A percentile compares a stretch with the other conserved stretches of the same genome.
Conservation (phyloP, 192 early-diverging fungal species). For the Allomyces javanicus region DNA sequence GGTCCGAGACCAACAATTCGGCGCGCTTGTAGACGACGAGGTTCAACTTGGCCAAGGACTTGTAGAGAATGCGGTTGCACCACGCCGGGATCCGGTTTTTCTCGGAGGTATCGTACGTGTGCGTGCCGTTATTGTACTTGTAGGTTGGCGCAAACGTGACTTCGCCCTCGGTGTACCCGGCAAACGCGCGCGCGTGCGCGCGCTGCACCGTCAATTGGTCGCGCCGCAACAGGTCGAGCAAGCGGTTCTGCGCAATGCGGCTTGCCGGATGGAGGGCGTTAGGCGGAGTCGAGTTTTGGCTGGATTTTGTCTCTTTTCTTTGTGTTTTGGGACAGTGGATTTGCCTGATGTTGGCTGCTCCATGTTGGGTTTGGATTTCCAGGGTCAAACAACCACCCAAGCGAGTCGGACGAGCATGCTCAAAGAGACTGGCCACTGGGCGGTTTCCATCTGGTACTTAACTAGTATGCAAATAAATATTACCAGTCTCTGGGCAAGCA, state of each 20-base stretch:
- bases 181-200: constrained; percentile 39
- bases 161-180: constrained; percentile 52
- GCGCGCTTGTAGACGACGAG: constrained; percentile 31
- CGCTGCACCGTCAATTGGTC: constrained; percentile 46
- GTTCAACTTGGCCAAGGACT: constrained; percentile 8
- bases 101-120: constrained; percentile 51
- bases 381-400: too few species aligned
- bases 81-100: constrained; percentile 41
- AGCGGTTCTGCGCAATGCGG: constrained; percentile 16
- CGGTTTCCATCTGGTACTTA: too few species aligned
- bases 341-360: too few species aligned
- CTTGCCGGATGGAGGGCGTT: too few species aligned
- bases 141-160: constrained; percentile 61
- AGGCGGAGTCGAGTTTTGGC: too few species aligned
- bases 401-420: too few species aligned
- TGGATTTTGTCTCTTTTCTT: too few species aligned
- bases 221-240: constrained; percentile 26
- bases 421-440: too few species aligned
- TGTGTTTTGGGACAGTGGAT: too few species aligned
- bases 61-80: constrained; percentile 40
- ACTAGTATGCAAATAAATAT: too few species aligned
- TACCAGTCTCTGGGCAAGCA: too few species aligned
- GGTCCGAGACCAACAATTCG: constrained; percentile 55
- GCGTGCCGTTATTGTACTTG: constrained; percentile 56
- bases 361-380: too few species aligned